Evolutionary conservation across 1,139 yeast species (phyloP).

Genomic region (Yamadazyma oceani): DNA sequence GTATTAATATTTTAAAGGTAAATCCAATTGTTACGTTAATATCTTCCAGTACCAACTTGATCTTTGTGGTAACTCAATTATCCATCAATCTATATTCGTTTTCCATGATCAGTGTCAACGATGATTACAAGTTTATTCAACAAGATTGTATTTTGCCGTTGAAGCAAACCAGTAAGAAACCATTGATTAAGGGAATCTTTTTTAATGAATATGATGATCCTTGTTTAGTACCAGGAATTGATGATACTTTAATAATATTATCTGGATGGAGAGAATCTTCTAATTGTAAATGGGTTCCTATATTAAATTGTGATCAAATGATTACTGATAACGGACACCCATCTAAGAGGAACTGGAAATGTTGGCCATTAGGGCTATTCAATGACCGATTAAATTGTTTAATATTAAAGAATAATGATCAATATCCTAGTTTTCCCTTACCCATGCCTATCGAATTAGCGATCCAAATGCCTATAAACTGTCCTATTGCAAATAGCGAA

Average conservation of each 20-base stretch:
- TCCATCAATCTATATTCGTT: slow-evolving; percentile 31
- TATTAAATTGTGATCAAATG: slow-evolving; percentile 65
- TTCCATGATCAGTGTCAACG: slow-evolving; percentile 37
- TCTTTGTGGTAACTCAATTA: slow-evolving; percentile 36
- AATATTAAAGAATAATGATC: slow-evolving; percentile 61
- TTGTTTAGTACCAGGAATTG: slow-evolving; percentile 69
- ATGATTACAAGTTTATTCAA: slow-evolving; percentile 40
- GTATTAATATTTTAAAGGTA: slow-evolving; percentile 39
- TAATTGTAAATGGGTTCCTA: slow-evolving; percentile 86
- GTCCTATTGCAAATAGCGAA: slow-evolving; percentile 21
- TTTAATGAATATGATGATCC: slow-evolving; percentile 89
- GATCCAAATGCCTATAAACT: slow-evolving; percentile 59
- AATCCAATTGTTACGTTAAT: slow-evolving; percentile 41
- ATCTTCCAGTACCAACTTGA: slow-evolving; percentile 30
- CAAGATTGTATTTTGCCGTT: slow-evolving; percentile 43
- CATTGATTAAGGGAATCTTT: slow-evolving; percentile 65
- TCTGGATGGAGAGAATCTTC: slow-evolving; percentile 75
- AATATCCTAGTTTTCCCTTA: slow-evolving; percentile 68
- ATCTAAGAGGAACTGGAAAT: slow-evolving; percentile 51
- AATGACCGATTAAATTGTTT: slow-evolving; percentile 71
- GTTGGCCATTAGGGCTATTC: slow-evolving; percentile 88
- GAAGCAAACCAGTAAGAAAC: slow-evolving; percentile 23
- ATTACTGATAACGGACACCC: slow-evolving; percentile 53
- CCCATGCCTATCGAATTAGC: slow-evolving; percentile 82
- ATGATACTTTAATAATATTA: slow-evolving; percentile 67